A percentile compares a stretch with the other conserved stretches of the same genome.
These are phyloP conservation scores for Corymbia citriodora DNA, from an alignment of 441 rosid species.

Conservation along the genomic window DNA sequence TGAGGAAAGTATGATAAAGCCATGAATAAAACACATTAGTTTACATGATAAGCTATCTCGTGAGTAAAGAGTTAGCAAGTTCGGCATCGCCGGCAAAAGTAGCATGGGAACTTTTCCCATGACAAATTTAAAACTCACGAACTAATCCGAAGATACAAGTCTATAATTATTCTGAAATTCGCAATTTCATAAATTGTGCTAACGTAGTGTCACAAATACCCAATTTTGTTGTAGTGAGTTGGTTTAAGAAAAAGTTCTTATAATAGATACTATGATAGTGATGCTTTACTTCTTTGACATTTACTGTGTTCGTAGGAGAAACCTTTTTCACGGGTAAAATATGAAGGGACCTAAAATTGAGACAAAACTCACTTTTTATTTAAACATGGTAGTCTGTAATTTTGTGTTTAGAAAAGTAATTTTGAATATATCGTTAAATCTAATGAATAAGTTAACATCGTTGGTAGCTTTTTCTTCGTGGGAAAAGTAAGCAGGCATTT, in stretches of 20 bases:
- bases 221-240: no score
- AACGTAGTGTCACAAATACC: not conserved
- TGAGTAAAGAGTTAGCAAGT: not conserved
- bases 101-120: not conserved
- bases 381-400: not conserved
- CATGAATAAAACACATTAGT: no score
- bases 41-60: not conserved
- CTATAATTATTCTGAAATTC: not conserved
- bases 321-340: no score
- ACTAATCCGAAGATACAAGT: not conserved
- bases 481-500: not conserved
- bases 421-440: not conserved
- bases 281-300: no score
- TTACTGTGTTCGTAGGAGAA: no score
- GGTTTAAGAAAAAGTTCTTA: not conserved
- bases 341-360: no score
- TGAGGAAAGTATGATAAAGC: not conserved
- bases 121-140: not conserved
- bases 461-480: not conserved
- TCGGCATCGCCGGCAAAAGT: not conserved
- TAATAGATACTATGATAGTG: no score
- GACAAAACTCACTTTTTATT: no score
- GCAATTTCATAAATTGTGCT: not conserved
- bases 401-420: not conserved
- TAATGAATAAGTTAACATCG: rapidly evolving